Conservation (phyloP, 345 rosid genomes). For the Draba incana region DNA sequence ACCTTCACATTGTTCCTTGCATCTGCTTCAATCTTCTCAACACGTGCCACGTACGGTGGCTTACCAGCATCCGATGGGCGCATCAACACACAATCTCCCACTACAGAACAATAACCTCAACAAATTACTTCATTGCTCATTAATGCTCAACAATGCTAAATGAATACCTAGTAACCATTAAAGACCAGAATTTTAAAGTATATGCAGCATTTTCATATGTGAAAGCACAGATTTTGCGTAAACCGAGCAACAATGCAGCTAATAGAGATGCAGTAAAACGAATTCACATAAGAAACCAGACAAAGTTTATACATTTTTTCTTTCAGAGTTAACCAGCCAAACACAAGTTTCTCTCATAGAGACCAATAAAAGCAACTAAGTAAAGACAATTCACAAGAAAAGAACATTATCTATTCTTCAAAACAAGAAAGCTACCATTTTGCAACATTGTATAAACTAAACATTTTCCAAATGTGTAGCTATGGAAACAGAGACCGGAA, state of each 20-base stretch:
- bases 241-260: slow-evolving; percentile 24
- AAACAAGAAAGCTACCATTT: slow-evolving; percentile 24
- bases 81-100: slow-evolving; percentile 82
- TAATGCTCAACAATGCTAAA: too few relatives aligned
- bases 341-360: neutral
- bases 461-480: neutral
- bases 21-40: slow-evolving; percentile 85
- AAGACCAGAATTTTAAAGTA: neutral
- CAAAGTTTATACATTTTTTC: too few relatives aligned
- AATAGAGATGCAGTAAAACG: neutral
- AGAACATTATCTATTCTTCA: slow-evolving; percentile 14
- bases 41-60: slow-evolving; percentile 80
- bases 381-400: neutral
- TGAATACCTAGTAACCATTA: neutral
- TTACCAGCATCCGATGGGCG: slow-evolving; percentile 79
- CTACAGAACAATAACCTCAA: slow-evolving; percentile 45
- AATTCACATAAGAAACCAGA: slow-evolving; percentile 3
- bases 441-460: neutral
- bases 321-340: neutral
- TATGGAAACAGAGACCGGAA: neutral
- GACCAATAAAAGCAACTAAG: slow-evolving; percentile 3
- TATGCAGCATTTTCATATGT: slow-evolving; percentile 2
- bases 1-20: slow-evolving; percentile 75
- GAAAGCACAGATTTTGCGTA: slow-evolving; percentile 22
- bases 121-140: slow-evolving; percentile 25